Base-by-base conservation (phyloP, 768 basidiomycete genomes). In the Clitopilus hobsonii region DNA sequence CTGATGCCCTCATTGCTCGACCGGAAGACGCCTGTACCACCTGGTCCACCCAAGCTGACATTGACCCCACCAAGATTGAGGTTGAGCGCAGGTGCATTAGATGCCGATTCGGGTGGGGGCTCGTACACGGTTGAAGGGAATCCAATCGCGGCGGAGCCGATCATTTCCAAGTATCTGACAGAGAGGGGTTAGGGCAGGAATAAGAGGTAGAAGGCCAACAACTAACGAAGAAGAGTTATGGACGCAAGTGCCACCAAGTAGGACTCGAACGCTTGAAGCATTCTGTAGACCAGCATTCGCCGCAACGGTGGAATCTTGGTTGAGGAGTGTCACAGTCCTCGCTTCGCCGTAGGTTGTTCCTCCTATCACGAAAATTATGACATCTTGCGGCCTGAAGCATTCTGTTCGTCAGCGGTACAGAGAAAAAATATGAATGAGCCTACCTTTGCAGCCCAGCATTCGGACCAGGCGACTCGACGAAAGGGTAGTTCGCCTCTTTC, bases 291-390 rank as follows among this genome's bases (percentile, higher is more conserved):
- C 74, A 18, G 75, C 75, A 56, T 71, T 74, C n/a, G 79, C 71
- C 14, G 75, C 71, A 20, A 74, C 69, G 26, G 75, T 67, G 14
- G 84, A 75, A 60, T 94, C 92, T 66, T 94, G 89, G 66, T 98
- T 99, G 59, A 96, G 77, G 49, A 93, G 72, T 5, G 92, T 82
- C 11, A 98, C 81, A 0, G 89, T 80, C 58, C 92, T 79, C 0
- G 94, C 93, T 70, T 99, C 97, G 68, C 93, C 95, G 63, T 97
- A 98, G 0, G 97, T 98, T 25, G 93, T 86, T 0, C 97, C 97
- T 25, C 97, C 97, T 56, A 98, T 85, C 75, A 99, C 88, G 71
- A 98, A 99, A 56, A 99, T 76, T 56, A 99, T 97, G 45, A 98
- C 83, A 69, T 98, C 96, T 61, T 98, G 96, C 7, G 94, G 89